Conservation (phyloP, 768 basidiomycete genomes). For the Hemileccinum impolitum region DNA sequence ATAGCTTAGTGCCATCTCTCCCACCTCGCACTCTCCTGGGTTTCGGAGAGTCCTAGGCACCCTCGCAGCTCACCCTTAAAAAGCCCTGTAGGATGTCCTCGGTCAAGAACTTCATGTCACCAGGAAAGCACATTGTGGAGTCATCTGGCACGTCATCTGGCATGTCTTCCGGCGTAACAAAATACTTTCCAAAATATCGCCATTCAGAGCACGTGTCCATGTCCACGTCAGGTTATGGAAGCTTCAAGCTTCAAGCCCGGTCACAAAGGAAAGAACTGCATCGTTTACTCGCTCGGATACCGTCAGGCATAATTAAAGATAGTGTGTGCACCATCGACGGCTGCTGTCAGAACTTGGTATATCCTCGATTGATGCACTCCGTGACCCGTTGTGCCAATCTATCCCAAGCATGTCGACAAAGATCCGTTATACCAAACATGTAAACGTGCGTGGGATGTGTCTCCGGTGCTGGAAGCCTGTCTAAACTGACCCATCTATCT, state of each 20-base stretch:
- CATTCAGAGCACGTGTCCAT: conserved; percentile 21
- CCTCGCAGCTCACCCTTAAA: conserved; percentile 22
- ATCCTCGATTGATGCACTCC: background rate
- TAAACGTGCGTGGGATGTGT: conserved; percentile 5
- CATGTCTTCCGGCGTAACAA: conserved; percentile 6
- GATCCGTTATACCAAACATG: conserved; percentile 6
- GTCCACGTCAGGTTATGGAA: conserved; percentile 11
- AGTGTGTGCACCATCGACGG: conserved; percentile 22
- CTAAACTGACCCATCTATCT: no score
- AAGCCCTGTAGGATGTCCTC: conserved; percentile 15
- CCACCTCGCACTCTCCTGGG: no score
- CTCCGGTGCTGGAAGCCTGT: no score
- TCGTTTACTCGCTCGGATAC: conserved; percentile 21
- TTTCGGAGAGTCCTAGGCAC: no score
- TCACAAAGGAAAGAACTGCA: conserved; percentile 13
- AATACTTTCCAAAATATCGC: conserved; percentile 20
- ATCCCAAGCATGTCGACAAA: conserved; percentile 11
- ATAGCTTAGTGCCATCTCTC: no score
- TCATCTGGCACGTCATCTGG: conserved; percentile 16
- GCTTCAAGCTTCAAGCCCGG: conserved; percentile 11
- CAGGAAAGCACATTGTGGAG: conserved; percentile 21
- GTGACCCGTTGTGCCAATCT: background rate
- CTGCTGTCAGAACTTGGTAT: conserved; percentile 18
- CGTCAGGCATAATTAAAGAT: conserved; percentile 10
- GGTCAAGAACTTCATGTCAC: conserved; percentile 21